Evolutionary conservation across 2,329 filamentous ascomycete genomes (phyloP).

Genomic region (Paracamarosporium sp.): DNA sequence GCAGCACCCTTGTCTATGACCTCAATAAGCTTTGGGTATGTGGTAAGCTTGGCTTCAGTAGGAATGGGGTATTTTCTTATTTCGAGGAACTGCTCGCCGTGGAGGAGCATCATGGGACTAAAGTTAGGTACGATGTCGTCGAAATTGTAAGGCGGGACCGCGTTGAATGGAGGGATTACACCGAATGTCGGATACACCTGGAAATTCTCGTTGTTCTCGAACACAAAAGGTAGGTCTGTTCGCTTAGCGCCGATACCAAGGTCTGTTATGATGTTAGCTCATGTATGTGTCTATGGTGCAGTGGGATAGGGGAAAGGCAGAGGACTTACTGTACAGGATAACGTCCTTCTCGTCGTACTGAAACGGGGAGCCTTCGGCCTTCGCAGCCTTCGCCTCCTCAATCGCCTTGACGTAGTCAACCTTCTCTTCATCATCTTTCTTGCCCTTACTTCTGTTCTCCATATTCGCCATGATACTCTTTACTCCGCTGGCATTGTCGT

Average conservation of each 20-base stretch:
- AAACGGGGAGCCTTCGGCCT: constrained; percentile 77
- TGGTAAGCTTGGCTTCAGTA: constrained; percentile 77
- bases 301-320: background rate
- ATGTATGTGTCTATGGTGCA: background rate
- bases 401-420: constrained; percentile 78
- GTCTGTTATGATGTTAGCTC: constrained; percentile 54
- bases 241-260: constrained; percentile 91
- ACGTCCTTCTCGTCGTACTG: constrained; percentile 84
- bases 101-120: constrained; percentile 96
- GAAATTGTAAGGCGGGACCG: constrained; percentile 78
- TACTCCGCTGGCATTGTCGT: constrained; percentile 76
- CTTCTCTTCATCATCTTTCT: constrained; percentile 61
- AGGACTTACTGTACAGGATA: constrained; percentile 77
- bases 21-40: constrained; percentile 82
- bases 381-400: constrained; percentile 73
- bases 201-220: constrained; percentile 90
- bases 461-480: constrained; percentile 86
- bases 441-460: constrained; percentile 69
- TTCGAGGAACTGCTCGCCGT: constrained; percentile 98
- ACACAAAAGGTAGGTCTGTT: constrained; percentile 85
- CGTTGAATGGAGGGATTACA: constrained; percentile 92
- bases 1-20: constrained; percentile 95
- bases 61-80: constrained; percentile 91
- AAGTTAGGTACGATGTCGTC: constrained; percentile 92
- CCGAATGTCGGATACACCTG: constrained; percentile 94